A percentile compares a stretch with the other conserved stretches of the same genome.
Evolutionary conservation across 202 grass and related monocot genomes (phyloP).

Genomic region (Bolboschoenoplectus hybrid): DNA sequence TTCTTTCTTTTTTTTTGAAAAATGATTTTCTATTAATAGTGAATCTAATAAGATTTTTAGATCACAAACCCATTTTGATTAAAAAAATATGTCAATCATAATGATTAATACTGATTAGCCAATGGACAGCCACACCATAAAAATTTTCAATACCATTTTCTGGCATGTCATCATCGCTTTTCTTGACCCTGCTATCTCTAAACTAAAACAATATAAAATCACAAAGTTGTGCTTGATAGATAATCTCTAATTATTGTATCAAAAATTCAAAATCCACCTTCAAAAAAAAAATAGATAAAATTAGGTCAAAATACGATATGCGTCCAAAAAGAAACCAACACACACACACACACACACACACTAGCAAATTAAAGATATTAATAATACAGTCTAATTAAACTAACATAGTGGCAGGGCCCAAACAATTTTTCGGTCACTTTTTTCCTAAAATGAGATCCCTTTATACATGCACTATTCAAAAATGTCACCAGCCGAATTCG

Average conservation of each 20-base stretch:
- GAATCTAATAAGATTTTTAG: not conserved
- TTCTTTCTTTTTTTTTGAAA: not conserved
- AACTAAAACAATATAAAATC: not conserved
- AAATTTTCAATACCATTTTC: not conserved
- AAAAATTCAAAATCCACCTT: not conserved
- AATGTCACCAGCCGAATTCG: not conserved
- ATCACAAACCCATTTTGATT: not conserved
- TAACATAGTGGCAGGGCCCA: not conserved
- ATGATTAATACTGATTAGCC: not conserved
- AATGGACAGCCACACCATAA: not conserved
- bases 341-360: too few species aligned
- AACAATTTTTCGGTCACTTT: not conserved
- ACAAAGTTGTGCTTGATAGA: not conserved
- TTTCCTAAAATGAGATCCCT: not conserved
- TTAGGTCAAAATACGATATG: not conserved
- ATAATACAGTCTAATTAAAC: not conserved
- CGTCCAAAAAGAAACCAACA: not conserved
- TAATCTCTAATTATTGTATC: not conserved
- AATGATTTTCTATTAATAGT: not conserved
- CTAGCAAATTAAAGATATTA: not conserved
- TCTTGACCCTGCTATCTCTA: not conserved
- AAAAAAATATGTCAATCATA: not conserved
- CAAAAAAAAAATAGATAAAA: not conserved
- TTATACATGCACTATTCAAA: not conserved
- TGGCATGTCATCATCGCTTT: not conserved